Percentiles rank a stretch among this genome's conserved stretches.
These are phyloP conservation scores for Linum lewisii DNA, from an alignment of 345 rosid species.

Conservation along the genomic window DNA sequence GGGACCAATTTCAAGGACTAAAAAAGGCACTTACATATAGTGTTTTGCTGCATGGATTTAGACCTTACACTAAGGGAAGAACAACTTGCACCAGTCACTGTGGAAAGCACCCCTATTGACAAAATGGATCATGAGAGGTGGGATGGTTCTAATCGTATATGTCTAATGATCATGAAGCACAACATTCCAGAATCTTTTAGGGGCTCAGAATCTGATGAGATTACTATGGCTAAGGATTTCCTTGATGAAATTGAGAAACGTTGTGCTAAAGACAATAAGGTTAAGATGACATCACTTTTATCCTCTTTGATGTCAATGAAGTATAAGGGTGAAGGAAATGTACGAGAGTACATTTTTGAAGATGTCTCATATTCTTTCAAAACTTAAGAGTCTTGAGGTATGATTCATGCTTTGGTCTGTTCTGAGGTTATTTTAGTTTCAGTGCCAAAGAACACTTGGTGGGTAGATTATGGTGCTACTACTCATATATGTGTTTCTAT, in stretches of 20 bases:
- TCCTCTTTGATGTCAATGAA: not conserved
- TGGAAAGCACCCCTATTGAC: not conserved
- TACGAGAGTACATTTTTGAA: constrained; percentile 1
- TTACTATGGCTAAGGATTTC: too few species aligned
- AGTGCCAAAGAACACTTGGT: constrained; percentile 1
- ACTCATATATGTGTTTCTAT: too few species aligned
- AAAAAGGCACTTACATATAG: too few species aligned
- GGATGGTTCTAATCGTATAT: constrained; percentile 5
- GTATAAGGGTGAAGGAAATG: not conserved
- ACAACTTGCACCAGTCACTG: not conserved
- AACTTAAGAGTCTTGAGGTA: not conserved
- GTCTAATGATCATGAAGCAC: constrained; percentile 1
- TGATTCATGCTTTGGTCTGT: not conserved
- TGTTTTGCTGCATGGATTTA: constrained; percentile 4
- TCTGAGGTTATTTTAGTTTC: constrained; percentile 8
- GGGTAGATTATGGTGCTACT: too few species aligned
- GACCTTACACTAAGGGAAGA: constrained; percentile 5
- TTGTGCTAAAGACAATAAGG: too few species aligned
- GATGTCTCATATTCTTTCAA: too few species aligned
- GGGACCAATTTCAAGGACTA: too few species aligned
- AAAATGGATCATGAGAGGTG: constrained; percentile 3
- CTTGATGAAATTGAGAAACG: too few species aligned
- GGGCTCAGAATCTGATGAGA: too few species aligned
- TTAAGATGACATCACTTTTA: too few species aligned
- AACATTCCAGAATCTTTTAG: too few species aligned